These are phyloP conservation scores for Nematodospora anomalae DNA, from an alignment of 1,139 yeast genomes.

Conservation along the genomic window DNA sequence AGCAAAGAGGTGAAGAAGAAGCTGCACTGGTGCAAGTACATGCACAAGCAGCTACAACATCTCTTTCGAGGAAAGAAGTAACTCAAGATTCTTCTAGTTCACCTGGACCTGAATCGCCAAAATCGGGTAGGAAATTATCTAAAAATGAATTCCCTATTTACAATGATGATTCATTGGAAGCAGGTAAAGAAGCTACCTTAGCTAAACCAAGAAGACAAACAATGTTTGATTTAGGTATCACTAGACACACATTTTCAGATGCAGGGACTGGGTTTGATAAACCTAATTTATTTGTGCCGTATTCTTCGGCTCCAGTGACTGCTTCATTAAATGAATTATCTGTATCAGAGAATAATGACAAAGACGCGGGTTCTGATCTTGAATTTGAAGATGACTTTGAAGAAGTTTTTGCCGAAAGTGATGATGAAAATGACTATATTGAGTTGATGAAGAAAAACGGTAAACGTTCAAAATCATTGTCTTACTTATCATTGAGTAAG, in stretches of 20 bases:
- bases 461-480: constrained; percentile 66
- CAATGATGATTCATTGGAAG: constrained; percentile 23
- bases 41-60: constrained; percentile 13
- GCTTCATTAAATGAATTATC: constrained; percentile 49
- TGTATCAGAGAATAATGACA: constrained; percentile 9
- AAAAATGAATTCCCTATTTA: constrained; percentile 6
- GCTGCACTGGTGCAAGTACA: not conserved
- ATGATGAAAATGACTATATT: constrained; percentile 30
- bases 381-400: constrained; percentile 43
- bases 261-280: constrained; percentile 42
- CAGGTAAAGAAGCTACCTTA: constrained; percentile 25
- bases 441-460: constrained; percentile 41
- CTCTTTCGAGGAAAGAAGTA: constrained; percentile 1
- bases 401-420: constrained; percentile 47
- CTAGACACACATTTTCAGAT: constrained; percentile 50
- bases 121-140: constrained; percentile 5
- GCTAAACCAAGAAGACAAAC: constrained; percentile 48
- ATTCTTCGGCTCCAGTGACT: constrained; percentile 74
- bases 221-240: constrained; percentile 48
- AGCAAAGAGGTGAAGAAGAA: constrained; percentile 14
- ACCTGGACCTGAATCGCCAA: constrained; percentile 13
- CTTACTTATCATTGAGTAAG: constrained; percentile 49
- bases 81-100: constrained; percentile 4
- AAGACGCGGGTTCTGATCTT: constrained; percentile 25
- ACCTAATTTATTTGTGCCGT: constrained; percentile 63